Evolutionary conservation across 108 stramenopile genomes (phyloP).

Genomic region (Ochromonas danica): DNA sequence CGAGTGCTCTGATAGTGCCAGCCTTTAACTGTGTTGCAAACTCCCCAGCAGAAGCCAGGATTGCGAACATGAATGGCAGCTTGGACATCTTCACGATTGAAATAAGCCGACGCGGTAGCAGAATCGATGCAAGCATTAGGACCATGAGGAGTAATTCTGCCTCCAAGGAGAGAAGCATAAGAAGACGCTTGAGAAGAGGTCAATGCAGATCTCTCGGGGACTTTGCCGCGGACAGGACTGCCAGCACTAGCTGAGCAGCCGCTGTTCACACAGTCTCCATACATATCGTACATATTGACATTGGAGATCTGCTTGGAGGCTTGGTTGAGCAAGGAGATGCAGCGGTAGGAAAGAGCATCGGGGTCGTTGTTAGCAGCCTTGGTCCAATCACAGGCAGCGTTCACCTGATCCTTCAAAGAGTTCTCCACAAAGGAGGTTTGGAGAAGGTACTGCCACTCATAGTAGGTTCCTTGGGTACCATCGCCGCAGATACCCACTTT

Average conservation of each 20-base stretch:
- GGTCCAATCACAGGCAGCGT: slow-evolving; percentile 29
- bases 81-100: slow-evolving; percentile 41
- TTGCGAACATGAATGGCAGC: slow-evolving; percentile 43
- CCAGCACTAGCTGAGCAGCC: no score
- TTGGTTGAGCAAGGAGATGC: slow-evolving; percentile 31
- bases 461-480: slow-evolving; percentile 35
- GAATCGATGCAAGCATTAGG: slow-evolving; percentile 52
- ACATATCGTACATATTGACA: slow-evolving; percentile 48
- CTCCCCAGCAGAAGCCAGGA: slow-evolving; percentile 31
- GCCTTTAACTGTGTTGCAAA: slow-evolving; percentile 20
- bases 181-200: not conserved
- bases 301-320: slow-evolving; percentile 38
- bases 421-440: slow-evolving; percentile 28
- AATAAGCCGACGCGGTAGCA: slow-evolving; percentile 33
- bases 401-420: slow-evolving; percentile 6
- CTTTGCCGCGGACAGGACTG: slow-evolving; percentile 9
- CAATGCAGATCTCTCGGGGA: not conserved
- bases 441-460: slow-evolving; percentile 35
- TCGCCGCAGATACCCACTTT: slow-evolving; percentile 51
- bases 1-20: slow-evolving; percentile 46
- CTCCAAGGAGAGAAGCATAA: not conserved
- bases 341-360: slow-evolving; percentile 23
- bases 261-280: slow-evolving; percentile 48
- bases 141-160: slow-evolving; percentile 33
- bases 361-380: slow-evolving; percentile 3